Evolutionary conservation across 352 stramenopile species (phyloP).

Genomic region (Hyaloperonospora brassicae): DNA sequence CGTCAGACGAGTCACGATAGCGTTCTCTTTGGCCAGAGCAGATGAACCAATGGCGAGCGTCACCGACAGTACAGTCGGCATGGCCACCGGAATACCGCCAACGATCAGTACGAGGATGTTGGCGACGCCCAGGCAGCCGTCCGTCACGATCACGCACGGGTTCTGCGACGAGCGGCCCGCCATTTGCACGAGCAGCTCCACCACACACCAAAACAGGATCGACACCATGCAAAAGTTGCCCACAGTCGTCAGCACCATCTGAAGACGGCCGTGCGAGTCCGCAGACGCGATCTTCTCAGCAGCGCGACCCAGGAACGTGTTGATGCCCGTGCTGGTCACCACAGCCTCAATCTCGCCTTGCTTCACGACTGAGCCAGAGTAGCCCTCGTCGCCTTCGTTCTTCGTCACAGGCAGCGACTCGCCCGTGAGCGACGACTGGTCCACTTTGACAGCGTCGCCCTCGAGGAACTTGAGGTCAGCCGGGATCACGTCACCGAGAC

Average conservation of each 20-base stretch:
- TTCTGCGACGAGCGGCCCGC: slow-evolving; percentile 58
- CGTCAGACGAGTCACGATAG: slow-evolving; percentile 88
- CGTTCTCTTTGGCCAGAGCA: slow-evolving; percentile 83
- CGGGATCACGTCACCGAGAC: slow-evolving; percentile 88
- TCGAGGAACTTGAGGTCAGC: slow-evolving; percentile 86
- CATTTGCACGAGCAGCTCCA: slow-evolving; percentile 84
- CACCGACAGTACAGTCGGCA: slow-evolving; percentile 88
- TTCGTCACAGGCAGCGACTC: slow-evolving; percentile 91
- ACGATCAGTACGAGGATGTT: slow-evolving; percentile 87
- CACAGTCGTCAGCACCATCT: slow-evolving; percentile 90
- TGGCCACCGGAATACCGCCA: slow-evolving; percentile 89
- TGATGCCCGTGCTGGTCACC: slow-evolving; percentile 77
- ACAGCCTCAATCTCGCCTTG: slow-evolving; percentile 88
- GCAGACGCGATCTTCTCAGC: slow-evolving; percentile 68
- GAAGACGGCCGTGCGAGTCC: slow-evolving; percentile 77
- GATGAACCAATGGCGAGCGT: slow-evolving; percentile 89
- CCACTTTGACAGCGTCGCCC: slow-evolving; percentile 74
- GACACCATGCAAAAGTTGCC: slow-evolving; percentile 87
- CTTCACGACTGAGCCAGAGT: slow-evolving; percentile 82
- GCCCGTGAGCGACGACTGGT: slow-evolving; percentile 90
- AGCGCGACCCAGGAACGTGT: slow-evolving; percentile 89
- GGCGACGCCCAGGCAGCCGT: slow-evolving; percentile 57
- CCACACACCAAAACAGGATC: slow-evolving; percentile 77
- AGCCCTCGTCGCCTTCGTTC: slow-evolving; percentile 62
- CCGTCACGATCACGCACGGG: slow-evolving; percentile 76